Conservation (phyloP, 345 rosid species). For the Streptanthus diversifolius region DNA sequence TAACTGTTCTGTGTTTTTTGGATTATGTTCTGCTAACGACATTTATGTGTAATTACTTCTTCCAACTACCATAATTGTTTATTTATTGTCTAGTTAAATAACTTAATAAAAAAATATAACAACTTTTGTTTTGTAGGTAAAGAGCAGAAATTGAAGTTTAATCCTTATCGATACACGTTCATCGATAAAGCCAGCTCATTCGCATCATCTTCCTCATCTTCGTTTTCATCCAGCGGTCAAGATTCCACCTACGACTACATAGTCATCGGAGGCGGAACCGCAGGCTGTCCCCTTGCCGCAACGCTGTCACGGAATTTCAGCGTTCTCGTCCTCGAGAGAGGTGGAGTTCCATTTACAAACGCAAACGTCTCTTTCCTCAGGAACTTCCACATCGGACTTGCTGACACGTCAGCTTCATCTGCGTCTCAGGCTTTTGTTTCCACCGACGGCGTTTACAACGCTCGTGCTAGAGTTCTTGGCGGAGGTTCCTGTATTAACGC, state of each 20-base stretch:
- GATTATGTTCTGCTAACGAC: not conserved
- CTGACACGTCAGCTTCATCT: constrained; percentile 71
- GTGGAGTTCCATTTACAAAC: constrained; percentile 89
- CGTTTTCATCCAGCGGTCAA: constrained; percentile 45
- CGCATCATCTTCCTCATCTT: constrained; percentile 54
- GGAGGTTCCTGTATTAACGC: constrained; percentile 95
- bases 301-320: constrained; percentile 76
- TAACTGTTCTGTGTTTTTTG: not conserved
- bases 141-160: constrained; percentile 32
- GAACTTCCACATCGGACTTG: constrained; percentile 77
- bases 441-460: constrained; percentile 86
- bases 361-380: constrained; percentile 75
- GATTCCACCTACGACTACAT: constrained; percentile 66
- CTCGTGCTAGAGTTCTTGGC: constrained; percentile 89
- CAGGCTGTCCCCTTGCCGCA: constrained; percentile 92
- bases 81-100: not conserved
- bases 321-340: constrained; percentile 88
- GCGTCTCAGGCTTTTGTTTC: constrained; percentile 84
- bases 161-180: constrained; percentile 57
- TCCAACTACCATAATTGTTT: constrained; percentile 14
- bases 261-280: constrained; percentile 92
- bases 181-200: constrained; percentile 80
- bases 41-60: constrained; percentile 26
- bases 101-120: not conserved
- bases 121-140: not conserved